Percentiles rank a stretch among this genome's conserved stretches.
Evolutionary conservation across 1,284 basidiomycete genomes (phyloP).

Genomic region (Golubevia sp.): DNA sequence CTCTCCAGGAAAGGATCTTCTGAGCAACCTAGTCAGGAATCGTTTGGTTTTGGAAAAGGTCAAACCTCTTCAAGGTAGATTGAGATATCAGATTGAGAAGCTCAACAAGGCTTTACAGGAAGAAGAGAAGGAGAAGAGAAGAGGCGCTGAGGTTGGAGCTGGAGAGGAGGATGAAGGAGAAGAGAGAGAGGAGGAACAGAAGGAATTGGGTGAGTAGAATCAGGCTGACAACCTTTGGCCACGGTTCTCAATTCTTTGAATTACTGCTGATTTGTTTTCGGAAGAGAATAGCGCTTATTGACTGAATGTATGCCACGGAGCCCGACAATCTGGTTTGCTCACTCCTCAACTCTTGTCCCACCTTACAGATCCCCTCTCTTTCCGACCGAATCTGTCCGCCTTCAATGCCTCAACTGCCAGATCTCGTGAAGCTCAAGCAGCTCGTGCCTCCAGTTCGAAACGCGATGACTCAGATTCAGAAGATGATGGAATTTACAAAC

Average conservation of each 20-base stretch:
- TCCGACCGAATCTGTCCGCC: not conserved
- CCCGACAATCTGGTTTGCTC: constrained; percentile 57
- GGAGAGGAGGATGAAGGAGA: constrained; percentile 26
- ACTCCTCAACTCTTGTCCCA: not conserved
- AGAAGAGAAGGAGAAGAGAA: no score
- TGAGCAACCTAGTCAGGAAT: constrained; percentile 34
- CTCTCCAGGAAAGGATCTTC: constrained; percentile 17
- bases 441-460: not conserved
- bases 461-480: no score
- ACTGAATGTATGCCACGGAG: constrained; percentile 66
- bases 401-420: constrained; percentile 69
- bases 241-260: no score
- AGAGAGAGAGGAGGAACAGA: constrained; percentile 14
- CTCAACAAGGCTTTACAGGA: constrained; percentile 60
- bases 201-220: not conserved
- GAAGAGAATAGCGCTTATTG: constrained; percentile 41
- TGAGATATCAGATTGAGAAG: constrained; percentile 95
- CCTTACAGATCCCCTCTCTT: not conserved
- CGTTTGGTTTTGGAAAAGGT: constrained; percentile 64
- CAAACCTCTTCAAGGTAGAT: constrained; percentile 74
- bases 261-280: constrained; percentile 45
- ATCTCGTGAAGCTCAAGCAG: constrained; percentile 61
- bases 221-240: not conserved
- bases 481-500: no score
- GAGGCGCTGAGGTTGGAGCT: constrained; percentile 29